A percentile compares a stretch with the other conserved stretches of the same genome.
Conservation (phyloP, 2,329 filamentous ascomycete species). For the Nemania serpens region DNA sequence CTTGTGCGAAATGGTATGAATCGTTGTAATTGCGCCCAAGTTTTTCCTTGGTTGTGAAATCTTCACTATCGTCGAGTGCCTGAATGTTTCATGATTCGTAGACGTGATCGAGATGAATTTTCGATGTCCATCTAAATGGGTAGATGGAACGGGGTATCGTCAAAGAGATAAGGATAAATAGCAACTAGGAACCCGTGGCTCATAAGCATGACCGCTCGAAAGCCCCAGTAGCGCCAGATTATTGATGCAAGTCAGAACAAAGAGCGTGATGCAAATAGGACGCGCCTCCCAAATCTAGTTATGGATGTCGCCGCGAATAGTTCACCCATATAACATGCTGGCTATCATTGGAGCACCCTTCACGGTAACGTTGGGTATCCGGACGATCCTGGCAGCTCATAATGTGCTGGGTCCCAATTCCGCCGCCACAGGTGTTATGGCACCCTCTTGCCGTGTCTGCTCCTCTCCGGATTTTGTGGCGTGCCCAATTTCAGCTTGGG, state of each 20-base stretch:
- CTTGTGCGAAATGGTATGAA: no score
- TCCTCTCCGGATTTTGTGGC: slow-evolving; percentile 43
- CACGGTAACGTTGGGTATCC: not conserved
- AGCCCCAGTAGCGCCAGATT: not conserved
- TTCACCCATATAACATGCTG: not conserved
- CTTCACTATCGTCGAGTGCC: not conserved
- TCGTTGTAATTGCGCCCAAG: no score
- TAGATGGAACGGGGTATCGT: slow-evolving; percentile 23
- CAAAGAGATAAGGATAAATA: slow-evolving; percentile 13
- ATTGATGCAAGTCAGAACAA: not conserved
- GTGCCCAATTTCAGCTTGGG: slow-evolving; percentile 37
- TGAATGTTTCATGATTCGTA: not conserved
- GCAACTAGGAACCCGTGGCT: slow-evolving; percentile 9
- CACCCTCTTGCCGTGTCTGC: slow-evolving; percentile 40
- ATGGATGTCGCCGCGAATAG: not conserved
- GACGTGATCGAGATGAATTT: slow-evolving; percentile 1
- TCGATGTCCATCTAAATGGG: slow-evolving; percentile 14
- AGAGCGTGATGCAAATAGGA: no score
- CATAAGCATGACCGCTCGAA: not conserved
- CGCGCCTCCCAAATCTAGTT: no score
- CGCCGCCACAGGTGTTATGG: slow-evolving; percentile 40
- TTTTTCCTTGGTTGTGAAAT: not conserved
- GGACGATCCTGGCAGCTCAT: slow-evolving; percentile 21
- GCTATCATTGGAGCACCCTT: not conserved
- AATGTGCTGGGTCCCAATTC: slow-evolving; percentile 41